Base-by-base conservation (phyloP, 768 basidiomycete species). In the Austroboletus eburneus region DNA sequence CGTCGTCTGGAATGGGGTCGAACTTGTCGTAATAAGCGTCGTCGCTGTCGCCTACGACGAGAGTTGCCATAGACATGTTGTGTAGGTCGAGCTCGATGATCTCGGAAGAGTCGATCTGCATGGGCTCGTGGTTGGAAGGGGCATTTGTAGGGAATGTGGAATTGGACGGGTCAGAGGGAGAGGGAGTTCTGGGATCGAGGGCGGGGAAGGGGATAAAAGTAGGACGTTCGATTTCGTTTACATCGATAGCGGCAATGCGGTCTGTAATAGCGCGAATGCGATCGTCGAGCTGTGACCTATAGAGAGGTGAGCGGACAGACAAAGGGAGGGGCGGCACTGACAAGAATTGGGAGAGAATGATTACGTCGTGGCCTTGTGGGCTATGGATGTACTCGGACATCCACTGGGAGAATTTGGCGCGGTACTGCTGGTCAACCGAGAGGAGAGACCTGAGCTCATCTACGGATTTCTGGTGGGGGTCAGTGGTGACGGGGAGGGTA, bases 1-100 rank as follows among this genome's bases (percentile, higher is more conserved):
- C 29, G 29, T 56, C 46, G 23, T 55, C 50, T 17, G 57, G 61
- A 25, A 51, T 52, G 32, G 43, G 74, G n/a, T 72, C 71, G 42
- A 78, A 52, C 14, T 63, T 63, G 37, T 67, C 69, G 74, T 78
- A 81, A 27, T 74, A 69, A 9, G 66, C 69, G 17, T 75, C 76
- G 37, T 81, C 80, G 43, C 69, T 72, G 30, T 65, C 68, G 23
- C 54, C 57, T 35, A 61, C 59, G 10, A 55, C 47, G 9, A 68
- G 46, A 0, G 55, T 61, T 10, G 44, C 37, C 14, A 46, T 35
- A 0, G 58, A 63, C 5, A 45, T 2, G 14, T 65, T 56, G 5
- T 30, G 45, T 9, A 65, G 51, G 8, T 65, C 60, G 13, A 61
- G 44, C 25, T 62, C 53, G 36, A 45, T 43, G n/a, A 57, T 34